Evolutionary conservation across 208 protist species (phyloP).

Genomic region (Crithidia bombi): DNA sequence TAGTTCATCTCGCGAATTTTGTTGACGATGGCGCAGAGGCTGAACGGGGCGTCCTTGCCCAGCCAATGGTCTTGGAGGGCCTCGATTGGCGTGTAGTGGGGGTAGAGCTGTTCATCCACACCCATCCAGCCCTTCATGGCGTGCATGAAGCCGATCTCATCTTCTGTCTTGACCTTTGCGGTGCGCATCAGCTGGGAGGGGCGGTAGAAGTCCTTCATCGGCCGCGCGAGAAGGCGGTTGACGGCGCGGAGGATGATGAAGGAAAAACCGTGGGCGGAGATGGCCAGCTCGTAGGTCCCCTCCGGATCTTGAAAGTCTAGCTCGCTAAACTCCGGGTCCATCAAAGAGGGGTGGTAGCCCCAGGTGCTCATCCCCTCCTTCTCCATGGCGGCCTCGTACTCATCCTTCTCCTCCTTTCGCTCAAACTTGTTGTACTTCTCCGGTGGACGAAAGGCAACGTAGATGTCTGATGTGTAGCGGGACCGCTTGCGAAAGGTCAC

Average conservation of each 20-base stretch:
- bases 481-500: conserved; percentile 84
- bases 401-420: conserved; percentile 75
- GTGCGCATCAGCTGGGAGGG: conserved; percentile 85
- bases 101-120: conserved; percentile 82
- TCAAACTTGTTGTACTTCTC: conserved; percentile 85
- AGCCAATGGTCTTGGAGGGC: conserved; percentile 92
- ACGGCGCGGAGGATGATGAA: conserved; percentile 78
- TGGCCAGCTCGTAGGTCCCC: conserved; percentile 79
- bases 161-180: conserved; percentile 65
- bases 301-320: conserved; percentile 83
- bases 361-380: conserved; percentile 83
- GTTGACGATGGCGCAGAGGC: conserved; percentile 80
- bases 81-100: conserved; percentile 90
- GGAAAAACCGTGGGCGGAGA: conserved; percentile 83
- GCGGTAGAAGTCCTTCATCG: conserved; percentile 89
- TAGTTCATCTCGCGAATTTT: conserved; percentile 92
- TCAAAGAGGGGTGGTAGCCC: conserved; percentile 85
- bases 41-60: conserved; percentile 87
- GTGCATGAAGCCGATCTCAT: conserved; percentile 78
- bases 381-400: conserved; percentile 75
- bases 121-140: conserved; percentile 90
- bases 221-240: conserved; percentile 69
- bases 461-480: conserved; percentile 86
- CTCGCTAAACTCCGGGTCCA: conserved; percentile 87
- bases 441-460: conserved; percentile 77